phyloP scores from a whole-genome alignment of 108 stramenopile species.

The Nannochloropsis granulata region DNA sequence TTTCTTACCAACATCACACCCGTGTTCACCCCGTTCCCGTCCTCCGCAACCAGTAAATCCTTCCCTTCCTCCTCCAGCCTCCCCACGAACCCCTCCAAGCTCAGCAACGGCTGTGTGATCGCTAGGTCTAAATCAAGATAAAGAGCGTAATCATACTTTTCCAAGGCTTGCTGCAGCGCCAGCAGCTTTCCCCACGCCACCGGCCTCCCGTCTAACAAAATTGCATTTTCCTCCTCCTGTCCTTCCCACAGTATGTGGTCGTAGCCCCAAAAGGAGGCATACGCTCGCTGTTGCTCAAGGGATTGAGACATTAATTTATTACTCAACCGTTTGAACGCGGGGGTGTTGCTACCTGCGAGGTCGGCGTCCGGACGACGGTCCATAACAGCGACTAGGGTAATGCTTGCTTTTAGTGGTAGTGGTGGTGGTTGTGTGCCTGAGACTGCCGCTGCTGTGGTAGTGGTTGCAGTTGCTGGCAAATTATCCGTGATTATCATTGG shows the following conservation, averaged over 20 bases:
- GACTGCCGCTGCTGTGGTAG: too few species aligned
- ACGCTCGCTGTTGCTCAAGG: background rate
- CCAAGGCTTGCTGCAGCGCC: background rate
- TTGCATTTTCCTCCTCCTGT: background rate
- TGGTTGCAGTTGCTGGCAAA: too few species aligned
- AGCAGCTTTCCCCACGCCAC: background rate
- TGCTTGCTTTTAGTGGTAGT: background rate
- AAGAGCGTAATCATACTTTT: background rate
- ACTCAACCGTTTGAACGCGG: background rate
- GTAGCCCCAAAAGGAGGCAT: background rate
- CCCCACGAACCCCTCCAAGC: background rate
- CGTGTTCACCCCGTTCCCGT: background rate
- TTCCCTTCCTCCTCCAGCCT: background rate
- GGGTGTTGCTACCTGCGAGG: background rate
- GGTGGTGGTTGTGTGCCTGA: too few species aligned
- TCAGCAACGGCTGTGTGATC: background rate
- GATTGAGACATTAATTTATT: background rate
- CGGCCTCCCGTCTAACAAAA: background rate
- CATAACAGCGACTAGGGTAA: background rate
- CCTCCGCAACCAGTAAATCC: background rate
- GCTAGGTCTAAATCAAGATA: background rate
- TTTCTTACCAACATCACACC: background rate
- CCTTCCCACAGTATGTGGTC: background rate
- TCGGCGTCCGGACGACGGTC: background rate
- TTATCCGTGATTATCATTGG: background rate